phyloP scores from a whole-genome alignment of 495 filamentous ascomycete genomes.

The Patellaria atrata region DNA sequence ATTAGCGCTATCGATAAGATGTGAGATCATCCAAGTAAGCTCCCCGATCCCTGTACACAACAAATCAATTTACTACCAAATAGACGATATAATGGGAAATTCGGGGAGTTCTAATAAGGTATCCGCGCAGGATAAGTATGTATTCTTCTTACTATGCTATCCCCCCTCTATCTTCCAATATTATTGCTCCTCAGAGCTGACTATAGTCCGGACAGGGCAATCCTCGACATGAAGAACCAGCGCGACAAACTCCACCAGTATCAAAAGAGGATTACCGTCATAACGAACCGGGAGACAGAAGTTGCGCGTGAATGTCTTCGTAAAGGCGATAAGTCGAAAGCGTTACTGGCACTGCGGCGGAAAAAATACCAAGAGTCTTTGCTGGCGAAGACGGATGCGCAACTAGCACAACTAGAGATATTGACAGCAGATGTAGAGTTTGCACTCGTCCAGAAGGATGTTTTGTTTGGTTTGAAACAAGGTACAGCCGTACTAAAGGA shows the following conservation, averaged over 20 bases:
- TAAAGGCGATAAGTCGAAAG: slow-evolving; percentile 58
- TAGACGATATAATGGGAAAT: slow-evolving; percentile 49
- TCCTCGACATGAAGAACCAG: slow-evolving; percentile 93
- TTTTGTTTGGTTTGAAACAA: slow-evolving; percentile 82
- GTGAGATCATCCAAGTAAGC: no score
- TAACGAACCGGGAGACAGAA: slow-evolving; percentile 69
- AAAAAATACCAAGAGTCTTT: slow-evolving; percentile 96
- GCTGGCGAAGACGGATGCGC: slow-evolving; percentile 75
- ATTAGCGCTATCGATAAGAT: no score
- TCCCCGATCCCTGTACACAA: no score
- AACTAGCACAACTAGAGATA: slow-evolving; percentile 77
- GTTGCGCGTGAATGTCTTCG: slow-evolving; percentile 71
- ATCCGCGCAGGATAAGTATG: slow-evolving; percentile 56
- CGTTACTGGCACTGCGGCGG: slow-evolving; percentile 76
- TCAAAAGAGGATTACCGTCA: slow-evolving; percentile 68
- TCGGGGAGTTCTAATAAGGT: slow-evolving; percentile 50
- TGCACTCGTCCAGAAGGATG: slow-evolving; percentile 87
- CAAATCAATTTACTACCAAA: no score
- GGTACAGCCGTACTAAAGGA: slow-evolving; percentile 78
- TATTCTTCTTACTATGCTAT: slow-evolving; percentile 1
- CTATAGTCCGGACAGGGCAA: slow-evolving; percentile 43
- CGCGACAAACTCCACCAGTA: slow-evolving; percentile 94
- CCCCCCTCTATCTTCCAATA: neutral
- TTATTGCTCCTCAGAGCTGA: neutral
- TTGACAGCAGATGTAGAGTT: slow-evolving; percentile 80